Base-by-base conservation (phyloP, 768 basidiomycete species). In the Multifurca ochricompacta region DNA sequence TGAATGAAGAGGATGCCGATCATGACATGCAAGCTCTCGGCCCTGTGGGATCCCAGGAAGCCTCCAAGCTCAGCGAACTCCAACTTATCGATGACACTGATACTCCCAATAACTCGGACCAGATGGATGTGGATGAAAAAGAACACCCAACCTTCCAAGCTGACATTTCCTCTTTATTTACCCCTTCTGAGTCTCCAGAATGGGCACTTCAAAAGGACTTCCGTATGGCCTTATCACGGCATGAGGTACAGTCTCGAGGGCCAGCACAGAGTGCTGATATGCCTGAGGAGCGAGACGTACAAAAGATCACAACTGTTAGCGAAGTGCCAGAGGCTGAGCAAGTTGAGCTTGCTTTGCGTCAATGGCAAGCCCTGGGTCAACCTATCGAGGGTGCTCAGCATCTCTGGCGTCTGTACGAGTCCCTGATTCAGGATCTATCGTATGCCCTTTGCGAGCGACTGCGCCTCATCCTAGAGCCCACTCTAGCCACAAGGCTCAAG, bases 371-470 rank as follows among this genome's bases (percentile, higher is more conserved):
- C 3, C 67, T 73, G 14, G 83, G 81, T 46, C 79, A 82, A 61
- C 76, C 81, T 3, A 68, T 71, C 21, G 68, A 73, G 42, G 71
- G 71, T 6, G 82, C 85, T 0, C 83, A 86, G 60, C 78, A 80
- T 50, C 77, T 95, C n/a, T 99, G 96, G 96, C 82, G 87, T 11
- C 73, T 83, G 14, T 99, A 99, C 71, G 87, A 89, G 62, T 83
- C 87, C 3, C 73, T 96, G 60, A 98, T 96, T 0, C 84, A 90
- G 51, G 85, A 95, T 56, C 80, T 99, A 37, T 88, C 96, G 2
- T 90, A 89, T 63, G 78, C 84, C 2, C 81, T 99, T 19, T 98
- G 94, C 65, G 96, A 98, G 70, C 94, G 97, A 66, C 81, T 98
- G 16, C 88, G 96, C 23, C 85, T 98, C 31, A 95, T 98, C 67